Percentiles rank a stretch among this genome's conserved stretches.
These are phyloP conservation scores for Mycena pura DNA, from an alignment of 768 basidiomycete species.

Conservation along the genomic window DNA sequence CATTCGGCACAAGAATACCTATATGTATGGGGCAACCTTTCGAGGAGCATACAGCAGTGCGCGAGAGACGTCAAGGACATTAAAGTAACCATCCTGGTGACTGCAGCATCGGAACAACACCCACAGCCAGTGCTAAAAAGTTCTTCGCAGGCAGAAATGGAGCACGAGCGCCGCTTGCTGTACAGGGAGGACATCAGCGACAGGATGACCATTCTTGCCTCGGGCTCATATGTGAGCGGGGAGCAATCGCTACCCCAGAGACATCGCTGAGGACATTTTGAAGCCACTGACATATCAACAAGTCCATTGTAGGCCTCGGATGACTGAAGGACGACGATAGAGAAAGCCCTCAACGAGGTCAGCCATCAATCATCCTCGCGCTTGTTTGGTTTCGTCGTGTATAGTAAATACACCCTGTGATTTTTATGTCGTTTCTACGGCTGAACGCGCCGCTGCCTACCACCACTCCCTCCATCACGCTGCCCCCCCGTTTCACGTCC, in stretches of 20 bases:
- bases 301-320: neutral
- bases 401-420: too few species aligned
- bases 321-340: too few species aligned
- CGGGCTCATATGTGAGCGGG: neutral
- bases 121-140: neutral
- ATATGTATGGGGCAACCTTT: neutral
- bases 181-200: conserved; percentile 3
- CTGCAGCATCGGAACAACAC: neutral
- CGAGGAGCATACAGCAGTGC: neutral
- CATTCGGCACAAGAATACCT: conserved; percentile 3
- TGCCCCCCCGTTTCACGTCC: neutral
- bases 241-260: neutral
- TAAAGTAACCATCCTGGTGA: neutral
- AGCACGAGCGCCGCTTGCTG: neutral
- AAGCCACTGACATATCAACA: neutral
- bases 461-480: neutral
- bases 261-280: neutral
- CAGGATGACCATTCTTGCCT: conserved; percentile 3
- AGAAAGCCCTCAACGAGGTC: too few species aligned
- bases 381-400: too few species aligned
- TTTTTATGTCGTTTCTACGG: too few species aligned
- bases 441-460: too few species aligned
- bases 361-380: too few species aligned
- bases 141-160: conserved; percentile 1
- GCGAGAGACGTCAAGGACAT: conserved; percentile 10